Conservation (phyloP, 768 basidiomycete genomes). For the Hydnomerulius pinastri region DNA sequence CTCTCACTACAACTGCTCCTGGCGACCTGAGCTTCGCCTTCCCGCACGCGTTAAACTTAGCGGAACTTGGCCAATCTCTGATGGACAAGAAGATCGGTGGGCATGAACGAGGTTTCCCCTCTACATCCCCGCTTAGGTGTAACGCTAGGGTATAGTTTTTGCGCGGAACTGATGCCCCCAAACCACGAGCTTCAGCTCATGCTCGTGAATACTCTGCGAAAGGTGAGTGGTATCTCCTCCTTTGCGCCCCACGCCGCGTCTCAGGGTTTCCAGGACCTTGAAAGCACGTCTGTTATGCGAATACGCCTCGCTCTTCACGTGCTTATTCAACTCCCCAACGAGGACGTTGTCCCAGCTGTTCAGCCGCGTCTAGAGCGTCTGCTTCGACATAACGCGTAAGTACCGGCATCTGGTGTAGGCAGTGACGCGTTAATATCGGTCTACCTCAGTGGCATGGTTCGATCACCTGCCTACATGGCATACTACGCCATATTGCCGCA, state of each 20-base stretch:
- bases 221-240: constrained; percentile 44
- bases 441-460: constrained; percentile 52
- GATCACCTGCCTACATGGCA: constrained; percentile 62
- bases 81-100: constrained; percentile 70
- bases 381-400: constrained; percentile 77
- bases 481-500: constrained; percentile 51
- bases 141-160: constrained; percentile 73
- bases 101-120: constrained; percentile 9
- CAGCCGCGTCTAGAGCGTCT: constrained; percentile 65
- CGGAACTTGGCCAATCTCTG: constrained; percentile 63
- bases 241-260: background rate
- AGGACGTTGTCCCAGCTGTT: constrained; percentile 76
- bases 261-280: constrained; percentile 61
- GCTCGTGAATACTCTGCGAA: constrained; percentile 84
- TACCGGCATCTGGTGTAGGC: constrained; percentile 32
- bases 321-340: constrained; percentile 59
- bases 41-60: constrained; percentile 73
- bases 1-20: constrained; percentile 41
- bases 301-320: constrained; percentile 76
- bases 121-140: constrained; percentile 1
- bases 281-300: constrained; percentile 51
- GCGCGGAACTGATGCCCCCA: constrained; percentile 67
- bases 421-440: constrained; percentile 6
- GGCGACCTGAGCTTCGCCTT: constrained; percentile 71
- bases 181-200: constrained; percentile 75